A percentile compares a stretch with the other conserved stretches of the same genome.
Conservation (phyloP, 164 flowering plant genomes). For the Magnolia kwangsiensis region DNA sequence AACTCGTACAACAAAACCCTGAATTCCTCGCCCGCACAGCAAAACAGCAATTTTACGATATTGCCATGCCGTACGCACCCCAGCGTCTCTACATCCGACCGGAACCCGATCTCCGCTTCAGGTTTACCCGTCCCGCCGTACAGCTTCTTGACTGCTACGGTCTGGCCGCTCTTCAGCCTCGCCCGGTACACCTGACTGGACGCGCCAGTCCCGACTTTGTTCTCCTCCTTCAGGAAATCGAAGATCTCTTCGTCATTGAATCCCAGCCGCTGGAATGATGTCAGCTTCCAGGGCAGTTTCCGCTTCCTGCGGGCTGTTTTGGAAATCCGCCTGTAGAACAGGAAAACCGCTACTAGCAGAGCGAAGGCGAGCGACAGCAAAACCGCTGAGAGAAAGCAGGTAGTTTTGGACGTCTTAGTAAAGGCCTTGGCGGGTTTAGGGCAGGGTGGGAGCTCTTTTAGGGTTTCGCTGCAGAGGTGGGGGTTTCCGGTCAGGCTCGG, state of each 20-base stretch:
- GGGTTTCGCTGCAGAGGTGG: constrained; percentile 48
- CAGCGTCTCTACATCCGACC: constrained; percentile 56
- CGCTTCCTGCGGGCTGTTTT: constrained; percentile 14
- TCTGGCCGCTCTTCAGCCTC: constrained; percentile 44
- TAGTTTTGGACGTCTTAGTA: constrained; percentile 1
- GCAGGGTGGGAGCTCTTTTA: constrained; percentile 47
- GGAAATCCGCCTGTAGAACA: constrained; percentile 26
- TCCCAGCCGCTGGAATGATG: constrained; percentile 41
- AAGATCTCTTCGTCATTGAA: constrained; percentile 41
- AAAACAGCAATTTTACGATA: constrained; percentile 50
- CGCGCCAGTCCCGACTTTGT: constrained; percentile 57
- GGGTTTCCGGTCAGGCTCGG: constrained; percentile 55
- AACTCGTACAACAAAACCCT: constrained; percentile 63
- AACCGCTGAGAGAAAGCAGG: constrained; percentile 17
- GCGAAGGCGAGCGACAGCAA: constrained; percentile 24
- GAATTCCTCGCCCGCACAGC: constrained; percentile 41
- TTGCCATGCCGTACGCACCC: constrained; percentile 59
- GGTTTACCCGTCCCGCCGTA: constrained; percentile 20
- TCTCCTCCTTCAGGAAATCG: constrained; percentile 31
- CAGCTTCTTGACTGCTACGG: constrained; percentile 61
- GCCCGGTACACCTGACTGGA: constrained; percentile 61
- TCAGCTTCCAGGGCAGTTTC: constrained; percentile 36
- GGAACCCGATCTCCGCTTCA: constrained; percentile 36
- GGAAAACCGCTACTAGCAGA: constrained; percentile 26
- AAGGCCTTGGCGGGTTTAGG: constrained; percentile 17